phyloP scores from a whole-genome alignment of 2,329 filamentous ascomycete genomes.

The Colletotrichum sp. region DNA sequence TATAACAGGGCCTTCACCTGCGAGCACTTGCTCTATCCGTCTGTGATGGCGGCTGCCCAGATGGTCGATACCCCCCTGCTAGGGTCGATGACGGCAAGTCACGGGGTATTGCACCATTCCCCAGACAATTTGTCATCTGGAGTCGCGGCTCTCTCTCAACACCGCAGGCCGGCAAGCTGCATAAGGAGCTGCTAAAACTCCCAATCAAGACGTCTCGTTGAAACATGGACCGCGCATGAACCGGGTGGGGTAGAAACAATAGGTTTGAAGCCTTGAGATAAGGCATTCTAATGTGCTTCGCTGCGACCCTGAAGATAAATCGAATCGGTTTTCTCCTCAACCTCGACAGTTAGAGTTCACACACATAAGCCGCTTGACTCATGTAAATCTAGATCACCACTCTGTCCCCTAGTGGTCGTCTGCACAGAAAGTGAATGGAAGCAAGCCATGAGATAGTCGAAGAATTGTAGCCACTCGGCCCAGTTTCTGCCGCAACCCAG shows the following conservation, averaged over 20 bases:
- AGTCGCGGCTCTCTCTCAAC: conserved; percentile 25
- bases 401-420: not conserved
- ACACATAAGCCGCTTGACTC: conserved; percentile 8
- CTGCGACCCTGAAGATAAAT: conserved; percentile 5
- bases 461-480: not conserved
- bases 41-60: conserved; percentile 15
- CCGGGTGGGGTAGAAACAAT: conserved; percentile 15
- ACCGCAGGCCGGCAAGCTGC: conserved; percentile 20
- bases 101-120: conserved; percentile 68
- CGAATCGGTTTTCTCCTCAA: not conserved
- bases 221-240: conserved; percentile 21
- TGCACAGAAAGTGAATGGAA: not conserved
- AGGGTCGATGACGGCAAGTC: conserved; percentile 42
- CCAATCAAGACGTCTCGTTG: conserved; percentile 32
- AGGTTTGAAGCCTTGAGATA: conserved; percentile 6
- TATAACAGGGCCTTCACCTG: not conserved
- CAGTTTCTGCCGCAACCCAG: not conserved
- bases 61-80: conserved; percentile 19
- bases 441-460: not conserved
- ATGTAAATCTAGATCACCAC: not conserved
- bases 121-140: conserved; percentile 45
- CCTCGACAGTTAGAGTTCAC: not conserved
- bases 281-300: conserved; percentile 10
- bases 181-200: conserved; percentile 22
- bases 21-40: conserved; percentile 18